phyloP scores from a whole-genome alignment of 768 basidiomycete species.

The Pulveroboletus sp. region DNA sequence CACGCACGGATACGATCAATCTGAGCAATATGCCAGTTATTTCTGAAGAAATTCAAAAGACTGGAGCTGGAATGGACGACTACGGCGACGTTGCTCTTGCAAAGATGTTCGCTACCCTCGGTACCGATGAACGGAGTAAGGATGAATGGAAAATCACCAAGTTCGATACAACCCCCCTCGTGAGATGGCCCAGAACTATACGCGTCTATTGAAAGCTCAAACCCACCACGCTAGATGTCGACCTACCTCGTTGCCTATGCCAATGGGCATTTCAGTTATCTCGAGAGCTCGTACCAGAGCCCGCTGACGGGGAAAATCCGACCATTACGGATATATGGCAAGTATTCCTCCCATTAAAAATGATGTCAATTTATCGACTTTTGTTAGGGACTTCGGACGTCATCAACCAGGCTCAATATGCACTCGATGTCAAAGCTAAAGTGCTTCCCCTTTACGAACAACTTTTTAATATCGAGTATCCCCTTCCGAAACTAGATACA shows the following conservation, averaged over 20 bases:
- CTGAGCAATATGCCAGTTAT: constrained; percentile 84
- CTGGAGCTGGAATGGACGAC: constrained; percentile 31
- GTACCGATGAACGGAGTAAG: constrained; percentile 31
- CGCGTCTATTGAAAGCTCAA: background rate
- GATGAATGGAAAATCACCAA: constrained; percentile 76
- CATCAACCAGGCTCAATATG: constrained; percentile 82
- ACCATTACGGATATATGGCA: constrained; percentile 83
- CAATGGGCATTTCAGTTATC: constrained; percentile 71
- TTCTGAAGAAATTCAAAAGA: constrained; percentile 52
- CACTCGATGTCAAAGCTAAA: constrained; percentile 79
- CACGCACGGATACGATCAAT: constrained; percentile 70
- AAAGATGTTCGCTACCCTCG: constrained; percentile 42
- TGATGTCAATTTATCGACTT: constrained; percentile 1
- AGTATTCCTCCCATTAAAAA: constrained; percentile 12
- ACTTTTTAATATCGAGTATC: constrained; percentile 89
- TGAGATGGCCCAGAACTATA: constrained; percentile 21
- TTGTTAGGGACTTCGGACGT: constrained; percentile 70
- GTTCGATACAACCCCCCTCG: constrained; percentile 77
- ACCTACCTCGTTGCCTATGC: constrained; percentile 88
- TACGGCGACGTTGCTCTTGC: constrained; percentile 32
- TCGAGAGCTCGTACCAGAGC: constrained; percentile 75
- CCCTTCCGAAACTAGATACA: constrained; percentile 93
- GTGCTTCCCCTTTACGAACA: constrained; percentile 90
- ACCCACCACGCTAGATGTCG: constrained; percentile 52
- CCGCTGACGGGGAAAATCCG: constrained; percentile 77